phyloP scores from a whole-genome alignment of 2,329 filamentous ascomycete genomes.

The Mollisia scopiformis region DNA sequence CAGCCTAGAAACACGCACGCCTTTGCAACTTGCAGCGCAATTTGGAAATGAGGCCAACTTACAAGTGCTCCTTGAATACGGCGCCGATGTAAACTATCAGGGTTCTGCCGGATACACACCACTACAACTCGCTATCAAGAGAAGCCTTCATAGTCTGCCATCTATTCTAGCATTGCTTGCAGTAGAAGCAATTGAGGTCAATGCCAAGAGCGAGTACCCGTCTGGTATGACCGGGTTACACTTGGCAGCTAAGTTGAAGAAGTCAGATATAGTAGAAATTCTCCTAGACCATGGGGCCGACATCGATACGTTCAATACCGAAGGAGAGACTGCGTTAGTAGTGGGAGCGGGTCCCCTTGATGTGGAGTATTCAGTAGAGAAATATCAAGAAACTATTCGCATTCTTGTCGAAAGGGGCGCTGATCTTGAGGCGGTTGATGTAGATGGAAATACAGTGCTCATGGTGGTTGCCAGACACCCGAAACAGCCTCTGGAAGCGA shows the following conservation, averaged over 20 bases:
- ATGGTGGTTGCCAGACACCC: no score
- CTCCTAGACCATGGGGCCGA: constrained; percentile 19
- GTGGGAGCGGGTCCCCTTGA: constrained; percentile 10
- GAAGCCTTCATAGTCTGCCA: no score
- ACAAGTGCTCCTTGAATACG: background rate
- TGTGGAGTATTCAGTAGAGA: background rate
- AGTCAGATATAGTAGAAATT: constrained; percentile 14
- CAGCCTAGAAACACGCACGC: no score
- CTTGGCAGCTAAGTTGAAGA: background rate
- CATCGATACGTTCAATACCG: background rate
- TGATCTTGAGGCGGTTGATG: background rate
- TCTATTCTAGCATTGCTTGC: background rate
- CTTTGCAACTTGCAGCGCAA: background rate
- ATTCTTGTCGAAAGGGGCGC: background rate
- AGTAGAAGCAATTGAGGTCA: background rate
- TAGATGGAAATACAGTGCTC: background rate
- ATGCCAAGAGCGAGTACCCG: background rate
- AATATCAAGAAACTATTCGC: background rate
- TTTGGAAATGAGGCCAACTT: background rate
- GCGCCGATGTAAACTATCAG: background rate
- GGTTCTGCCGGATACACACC: background rate
- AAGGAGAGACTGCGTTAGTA: constrained; percentile 8
- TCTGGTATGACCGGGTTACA: background rate
- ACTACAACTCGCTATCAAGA: constrained; percentile 3
- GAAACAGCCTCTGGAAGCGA: no score